Percentiles rank a stretch among this genome's conserved stretches.
These are phyloP conservation scores for Pichia sp. DNA, from an alignment of 1,139 yeast species.

Conservation along the genomic window DNA sequence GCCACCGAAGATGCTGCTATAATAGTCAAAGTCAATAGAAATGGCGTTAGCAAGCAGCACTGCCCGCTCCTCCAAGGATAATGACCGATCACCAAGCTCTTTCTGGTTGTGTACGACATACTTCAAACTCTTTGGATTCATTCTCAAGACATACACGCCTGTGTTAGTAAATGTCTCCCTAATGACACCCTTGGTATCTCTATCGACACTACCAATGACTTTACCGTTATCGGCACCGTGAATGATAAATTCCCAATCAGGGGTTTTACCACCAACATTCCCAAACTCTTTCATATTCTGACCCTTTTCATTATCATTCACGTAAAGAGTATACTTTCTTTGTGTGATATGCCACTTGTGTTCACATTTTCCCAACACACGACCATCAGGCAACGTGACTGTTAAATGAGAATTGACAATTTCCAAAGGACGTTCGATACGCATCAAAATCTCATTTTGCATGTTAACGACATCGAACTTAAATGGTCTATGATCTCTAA, in stretches of 20 bases:
- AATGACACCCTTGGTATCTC: constrained; percentile 94
- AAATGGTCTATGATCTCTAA: constrained; percentile 80
- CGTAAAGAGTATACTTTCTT: constrained; percentile 71
- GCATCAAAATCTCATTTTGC: constrained; percentile 60
- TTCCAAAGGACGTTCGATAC: constrained; percentile 74
- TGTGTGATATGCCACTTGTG: constrained; percentile 97
- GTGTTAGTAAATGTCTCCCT: constrained; percentile 92
- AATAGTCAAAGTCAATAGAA: no score
- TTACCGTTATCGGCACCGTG: constrained; percentile 47
- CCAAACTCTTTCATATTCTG: constrained; percentile 81
- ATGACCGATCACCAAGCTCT: no score
- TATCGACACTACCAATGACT: constrained; percentile 69
- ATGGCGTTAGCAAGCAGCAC: no score
- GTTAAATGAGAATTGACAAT: constrained; percentile 84
- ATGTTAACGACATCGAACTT: constrained; percentile 73
- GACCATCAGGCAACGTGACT: constrained; percentile 51
- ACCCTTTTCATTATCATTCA: constrained; percentile 24
- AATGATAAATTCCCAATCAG: constrained; percentile 83
- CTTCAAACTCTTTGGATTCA: constrained; percentile 72
- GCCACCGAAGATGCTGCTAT: no score
- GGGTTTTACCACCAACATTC: constrained; percentile 75
- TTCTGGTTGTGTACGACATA: no score
- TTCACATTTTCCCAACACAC: constrained; percentile 67
- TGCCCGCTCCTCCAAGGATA: no score
- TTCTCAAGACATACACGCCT: constrained; percentile 79